Percentiles rank a stretch among this genome's conserved stretches.
Evolutionary conservation across 805 yeast species (phyloP).

Genomic region (Wickerhamiella domercqiae): DNA sequence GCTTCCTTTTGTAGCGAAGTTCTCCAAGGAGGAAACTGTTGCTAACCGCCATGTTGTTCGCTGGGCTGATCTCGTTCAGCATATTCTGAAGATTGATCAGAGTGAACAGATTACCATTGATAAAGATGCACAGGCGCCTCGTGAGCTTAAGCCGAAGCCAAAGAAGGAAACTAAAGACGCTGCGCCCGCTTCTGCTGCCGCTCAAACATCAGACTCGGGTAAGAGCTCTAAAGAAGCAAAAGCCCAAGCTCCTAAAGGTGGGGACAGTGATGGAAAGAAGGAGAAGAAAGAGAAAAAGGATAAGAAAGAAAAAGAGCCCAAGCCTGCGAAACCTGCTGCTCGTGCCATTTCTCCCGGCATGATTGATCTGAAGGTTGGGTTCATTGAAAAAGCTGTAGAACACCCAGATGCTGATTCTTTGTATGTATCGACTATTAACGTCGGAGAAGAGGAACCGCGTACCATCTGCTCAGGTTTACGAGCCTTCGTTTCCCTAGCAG

Average conservation of each 20-base stretch:
- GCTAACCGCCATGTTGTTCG: conserved; percentile 70
- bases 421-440: conserved; percentile 89
- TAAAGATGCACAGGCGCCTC: conserved; percentile 49
- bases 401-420: conserved; percentile 97
- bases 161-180: conserved; percentile 24
- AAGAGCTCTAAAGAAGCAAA: conserved; percentile 25
- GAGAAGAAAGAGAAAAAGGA: conserved; percentile 23
- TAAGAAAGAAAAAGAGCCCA: conserved; percentile 34
- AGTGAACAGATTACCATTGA: conserved; percentile 39
- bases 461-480: conserved; percentile 97
- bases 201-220: conserved; percentile 9
- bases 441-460: conserved; percentile 95
- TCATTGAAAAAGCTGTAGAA: conserved; percentile 86
- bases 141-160: conserved; percentile 43
- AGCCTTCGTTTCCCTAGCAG: conserved; percentile 75
- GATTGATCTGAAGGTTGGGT: conserved; percentile 90
- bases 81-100: conserved; percentile 35
- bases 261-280: conserved; percentile 7
- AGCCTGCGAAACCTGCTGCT: conserved; percentile 36
- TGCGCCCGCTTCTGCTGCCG: conserved; percentile 19
- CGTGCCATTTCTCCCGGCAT: conserved; percentile 41
- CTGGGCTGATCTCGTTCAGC: conserved; percentile 85
- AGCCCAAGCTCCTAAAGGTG: conserved; percentile 19
- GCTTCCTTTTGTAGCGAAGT: conserved; percentile 41
- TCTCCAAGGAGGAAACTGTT: conserved; percentile 44